These are phyloP conservation scores for Cenchrus americanus DNA, from an alignment of 176 grass and related monocot genomes.

Conservation along the genomic window DNA sequence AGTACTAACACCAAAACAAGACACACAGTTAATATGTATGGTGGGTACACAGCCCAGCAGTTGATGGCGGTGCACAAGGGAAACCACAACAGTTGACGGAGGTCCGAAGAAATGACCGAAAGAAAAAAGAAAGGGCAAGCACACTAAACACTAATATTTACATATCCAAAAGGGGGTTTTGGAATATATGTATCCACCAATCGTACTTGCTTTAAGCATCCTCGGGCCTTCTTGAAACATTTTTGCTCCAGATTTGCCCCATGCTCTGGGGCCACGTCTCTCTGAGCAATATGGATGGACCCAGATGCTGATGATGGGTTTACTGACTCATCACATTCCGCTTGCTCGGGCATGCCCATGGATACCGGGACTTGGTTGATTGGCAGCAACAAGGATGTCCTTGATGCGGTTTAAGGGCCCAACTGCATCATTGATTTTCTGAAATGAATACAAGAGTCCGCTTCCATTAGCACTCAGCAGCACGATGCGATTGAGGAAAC, in stretches of 20 bases:
- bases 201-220: slow-evolving; percentile 36
- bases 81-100: not conserved
- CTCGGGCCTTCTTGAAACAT: not conserved
- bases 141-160: slow-evolving; percentile 42
- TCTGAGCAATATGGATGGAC: not conserved
- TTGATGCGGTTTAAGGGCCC: slow-evolving; percentile 61
- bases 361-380: slow-evolving; percentile 25
- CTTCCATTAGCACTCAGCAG: not conserved
- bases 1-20: slow-evolving; percentile 22
- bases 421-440: slow-evolving; percentile 46
- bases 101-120: not conserved
- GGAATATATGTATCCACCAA: slow-evolving; percentile 39
- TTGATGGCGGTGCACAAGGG: not conserved
- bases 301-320: not conserved
- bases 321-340: not conserved
- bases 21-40: not conserved
- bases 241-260: not conserved
- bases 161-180: slow-evolving; percentile 28
- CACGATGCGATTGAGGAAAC: not conserved
- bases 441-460: slow-evolving; percentile 33
- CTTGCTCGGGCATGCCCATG: slow-evolving; percentile 49
- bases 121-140: not conserved
- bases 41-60: not conserved
- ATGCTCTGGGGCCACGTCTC: not conserved
- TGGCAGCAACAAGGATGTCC: slow-evolving; percentile 52